Evolutionary conservation across 2,329 filamentous ascomycete genomes (phyloP), one percentile per base, ranked within the genome.

Genomic region (Fusarium aywerte): DNA sequence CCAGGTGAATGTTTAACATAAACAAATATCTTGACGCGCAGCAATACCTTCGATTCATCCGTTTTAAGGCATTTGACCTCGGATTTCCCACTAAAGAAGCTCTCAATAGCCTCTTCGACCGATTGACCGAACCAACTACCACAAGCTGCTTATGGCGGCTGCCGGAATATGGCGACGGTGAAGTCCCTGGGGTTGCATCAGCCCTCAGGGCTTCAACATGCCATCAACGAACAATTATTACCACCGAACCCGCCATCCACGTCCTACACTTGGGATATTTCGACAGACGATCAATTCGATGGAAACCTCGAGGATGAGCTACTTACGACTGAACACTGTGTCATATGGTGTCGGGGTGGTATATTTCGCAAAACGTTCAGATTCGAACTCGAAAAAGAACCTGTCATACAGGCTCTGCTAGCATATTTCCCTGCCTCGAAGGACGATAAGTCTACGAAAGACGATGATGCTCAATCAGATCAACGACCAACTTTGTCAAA

Each of bases 111-210:
- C 31, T 53, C 42, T 35, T 45, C 36, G n/a, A 40, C 35, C 29
- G 40, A 58, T 23, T 48, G 48, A 58, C 12, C 42, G 33, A 50
- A 21, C n/a, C 12, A 6, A 47, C 11, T 35, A 23, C 35, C 43
- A 21, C 20, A 47, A 65, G 66, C 49, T 55, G 72, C 75, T 58
- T 73, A 79, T 80, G 78, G 77, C 75, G 73, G 70, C 63, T 67
- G 55, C 57, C 54, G 49, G 71, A 74, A 70, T 51, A 99, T 99
- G 96, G 95, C 95, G 72, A 89, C 91, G 76, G 88, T 97, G 80
- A 92, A 89, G 79, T 97, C 95, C 68, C 87, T 97, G 74, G 96
- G 96, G 78, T 85, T 97, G 75, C 95, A 98, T 82, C 89, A 91
- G 81, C 94, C 96, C 62, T 88, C 91, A 63, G 93, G 91, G 68